Conservation (phyloP, 805 yeast genomes). For the Kodamaea kaohsiungensis region DNA sequence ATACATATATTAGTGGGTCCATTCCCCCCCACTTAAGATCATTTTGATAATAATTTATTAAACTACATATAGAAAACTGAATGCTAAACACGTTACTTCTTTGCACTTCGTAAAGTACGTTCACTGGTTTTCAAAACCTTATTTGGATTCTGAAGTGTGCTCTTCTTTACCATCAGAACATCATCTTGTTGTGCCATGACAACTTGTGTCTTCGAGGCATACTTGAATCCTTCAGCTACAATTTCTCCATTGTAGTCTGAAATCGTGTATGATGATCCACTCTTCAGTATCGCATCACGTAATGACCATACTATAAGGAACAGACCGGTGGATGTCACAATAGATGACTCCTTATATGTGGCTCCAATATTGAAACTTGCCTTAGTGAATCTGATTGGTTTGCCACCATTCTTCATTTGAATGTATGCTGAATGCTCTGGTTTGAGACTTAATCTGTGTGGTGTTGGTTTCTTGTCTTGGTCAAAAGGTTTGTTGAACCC, state of each 20-base stretch:
- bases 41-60: background rate
- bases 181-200: slow-evolving; percentile 75
- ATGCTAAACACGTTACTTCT: background rate
- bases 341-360: slow-evolving; percentile 63
- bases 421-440: slow-evolving; percentile 68
- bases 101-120: background rate
- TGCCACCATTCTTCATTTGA: slow-evolving; percentile 40
- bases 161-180: slow-evolving; percentile 66
- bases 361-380: slow-evolving; percentile 78
- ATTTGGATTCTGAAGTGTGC: slow-evolving; percentile 41
- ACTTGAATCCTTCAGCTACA: slow-evolving; percentile 77
- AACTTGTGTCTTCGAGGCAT: slow-evolving; percentile 68
- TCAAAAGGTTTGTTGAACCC: slow-evolving; percentile 71
- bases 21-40: too few relatives aligned
- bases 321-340: slow-evolving; percentile 79
- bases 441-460: slow-evolving; percentile 62
- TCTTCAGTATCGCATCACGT: slow-evolving; percentile 45
- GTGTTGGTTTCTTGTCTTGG: slow-evolving; percentile 64
- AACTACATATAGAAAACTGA: slow-evolving; percentile 1
- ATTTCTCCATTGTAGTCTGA: slow-evolving; percentile 61
- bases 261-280: slow-evolving; percentile 54
- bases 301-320: slow-evolving; percentile 82
- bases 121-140: background rate
- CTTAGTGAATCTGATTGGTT: slow-evolving; percentile 59
- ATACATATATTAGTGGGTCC: too few relatives aligned